Evolutionary conservation across 164 flowering plant species (phyloP), one percentile per base, ranked within the genome.

Genomic region (Magnolia changhungtana): DNA sequence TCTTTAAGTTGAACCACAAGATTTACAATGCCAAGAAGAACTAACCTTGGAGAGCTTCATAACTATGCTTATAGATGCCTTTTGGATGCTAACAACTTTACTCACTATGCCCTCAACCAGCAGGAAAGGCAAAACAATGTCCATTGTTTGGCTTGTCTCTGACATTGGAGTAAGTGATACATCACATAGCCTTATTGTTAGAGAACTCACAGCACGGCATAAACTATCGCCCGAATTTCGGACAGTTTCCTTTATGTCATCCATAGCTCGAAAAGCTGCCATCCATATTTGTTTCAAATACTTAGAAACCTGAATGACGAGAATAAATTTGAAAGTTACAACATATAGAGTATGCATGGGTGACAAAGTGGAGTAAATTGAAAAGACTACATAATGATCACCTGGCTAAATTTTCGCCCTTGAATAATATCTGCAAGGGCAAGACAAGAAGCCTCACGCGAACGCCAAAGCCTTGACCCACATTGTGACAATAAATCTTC

Each of bases 241-340:
- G 67, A 96, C 99, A 71, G 98, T 92, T 77, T 96, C 99, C 84
- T 96, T 96, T 80, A 96, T 92, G 84, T 96, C 99, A 88, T 96
- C 99, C 98, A 96, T 94, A 69, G 97, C 96, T 64, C 98, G 97
- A 73, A 92, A 96, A 76, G 99, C 92, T 52, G 90, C 93, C 4
- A 75, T 84, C 99, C 99, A 96, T 78, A 96, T 79, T 76, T 81
- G 87, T 76, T 81, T 92, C 81, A 96, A 81, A 88, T 92, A 90
- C 81, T 90, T 90, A 63, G 86, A 89, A 24, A 96, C 90, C 99
- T 95, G 81, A 37, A 80, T 72, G 50, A 51, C 19, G 73, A 67
- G 19, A 75, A 74, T 7, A 64, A 59, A 51, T 7, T 74, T 73
- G 20, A 23, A 63, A 75, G 50, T 65, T 37, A 59, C 64, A 72